A percentile compares a stretch with the other conserved stretches of the same genome.
These are phyloP conservation scores for Lumnitzera racemosa DNA, from an alignment of 345 rosid species.

Conservation along the genomic window DNA sequence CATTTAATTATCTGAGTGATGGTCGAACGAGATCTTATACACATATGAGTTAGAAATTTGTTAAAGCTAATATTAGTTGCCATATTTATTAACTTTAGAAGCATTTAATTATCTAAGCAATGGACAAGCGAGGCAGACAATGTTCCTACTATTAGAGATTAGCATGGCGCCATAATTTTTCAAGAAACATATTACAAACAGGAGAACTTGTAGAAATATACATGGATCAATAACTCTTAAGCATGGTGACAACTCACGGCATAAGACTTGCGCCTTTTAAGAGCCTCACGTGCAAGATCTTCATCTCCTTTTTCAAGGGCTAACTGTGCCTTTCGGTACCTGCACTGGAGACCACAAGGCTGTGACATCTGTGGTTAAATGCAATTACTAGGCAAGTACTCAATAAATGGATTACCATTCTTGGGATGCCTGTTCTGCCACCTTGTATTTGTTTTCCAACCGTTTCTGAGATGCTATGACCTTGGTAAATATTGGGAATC, in stretches of 20 bases:
- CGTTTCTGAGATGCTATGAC: slow-evolving; percentile 78
- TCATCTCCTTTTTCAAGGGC: slow-evolving; percentile 79
- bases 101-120: too few species aligned
- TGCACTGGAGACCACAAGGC: slow-evolving; percentile 2
- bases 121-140: too few species aligned
- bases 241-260: slow-evolving; percentile 33
- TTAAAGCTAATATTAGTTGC: too few species aligned
- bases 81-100: too few species aligned
- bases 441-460: slow-evolving; percentile 63
- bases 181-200: too few species aligned
- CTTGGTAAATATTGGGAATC: slow-evolving; percentile 20
- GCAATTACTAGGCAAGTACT: slow-evolving; percentile 1
- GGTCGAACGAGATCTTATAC: too few species aligned
- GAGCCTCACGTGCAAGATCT: slow-evolving; percentile 85
- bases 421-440: slow-evolving; percentile 61
- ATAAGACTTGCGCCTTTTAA: slow-evolving; percentile 71
- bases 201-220: background rate
- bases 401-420: slow-evolving; percentile 44
- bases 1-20: too few species aligned
- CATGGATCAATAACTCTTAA: background rate
- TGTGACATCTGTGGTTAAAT: background rate
- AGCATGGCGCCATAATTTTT: too few species aligned
- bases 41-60: too few species aligned
- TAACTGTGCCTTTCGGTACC: slow-evolving; percentile 76
- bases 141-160: too few species aligned